A percentile compares a stretch with the other conserved stretches of the same genome.
phyloP scores from a whole-genome alignment of 2,329 filamentous ascomycete genomes.

The Diaporthe ampelina region DNA sequence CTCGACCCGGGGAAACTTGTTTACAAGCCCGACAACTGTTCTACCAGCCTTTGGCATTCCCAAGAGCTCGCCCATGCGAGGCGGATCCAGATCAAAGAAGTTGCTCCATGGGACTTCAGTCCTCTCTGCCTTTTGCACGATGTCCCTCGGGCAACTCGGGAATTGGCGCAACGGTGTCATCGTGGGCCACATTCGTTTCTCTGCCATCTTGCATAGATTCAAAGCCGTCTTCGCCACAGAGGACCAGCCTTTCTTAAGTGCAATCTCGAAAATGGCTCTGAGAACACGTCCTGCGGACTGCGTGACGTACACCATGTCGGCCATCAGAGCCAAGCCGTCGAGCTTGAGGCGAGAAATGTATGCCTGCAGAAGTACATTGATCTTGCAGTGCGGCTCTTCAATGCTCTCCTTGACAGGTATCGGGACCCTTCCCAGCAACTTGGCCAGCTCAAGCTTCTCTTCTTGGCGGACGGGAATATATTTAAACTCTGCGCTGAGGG shows the following conservation, averaged over 20 bases:
- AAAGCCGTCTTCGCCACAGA: conserved; percentile 92
- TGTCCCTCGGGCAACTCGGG: conserved; percentile 82
- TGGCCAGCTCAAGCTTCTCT: conserved; percentile 95
- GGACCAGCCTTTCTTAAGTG: conserved; percentile 96
- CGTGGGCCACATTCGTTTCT: conserved; percentile 99
- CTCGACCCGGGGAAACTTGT: conserved; percentile 93
- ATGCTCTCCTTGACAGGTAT: conserved; percentile 98
- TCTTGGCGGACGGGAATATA: conserved; percentile 98
- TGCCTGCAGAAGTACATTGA: conserved; percentile 96
- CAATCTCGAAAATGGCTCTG: conserved; percentile 95
- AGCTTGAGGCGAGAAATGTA: conserved; percentile 96
- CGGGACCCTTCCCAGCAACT: conserved; percentile 89
- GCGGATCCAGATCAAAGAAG: conserved; percentile 97
- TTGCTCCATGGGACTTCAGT: conserved; percentile 94
- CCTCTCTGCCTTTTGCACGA: conserved; percentile 91
- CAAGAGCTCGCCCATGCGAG: conserved; percentile 94
- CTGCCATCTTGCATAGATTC: conserved; percentile 98
- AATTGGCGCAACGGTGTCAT: conserved; percentile 98
- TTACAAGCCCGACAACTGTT: conserved; percentile 86
- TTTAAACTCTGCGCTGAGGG: conserved; percentile 97
- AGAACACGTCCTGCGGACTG: conserved; percentile 97
- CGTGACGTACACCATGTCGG: conserved; percentile 98
- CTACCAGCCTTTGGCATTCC: conserved; percentile 91
- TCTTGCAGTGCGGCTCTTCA: conserved; percentile 96
- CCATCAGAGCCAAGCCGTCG: conserved; percentile 95